phyloP scores from a whole-genome alignment of 2,329 filamentous ascomycete genomes.

The Alternaria tenuissima region DNA sequence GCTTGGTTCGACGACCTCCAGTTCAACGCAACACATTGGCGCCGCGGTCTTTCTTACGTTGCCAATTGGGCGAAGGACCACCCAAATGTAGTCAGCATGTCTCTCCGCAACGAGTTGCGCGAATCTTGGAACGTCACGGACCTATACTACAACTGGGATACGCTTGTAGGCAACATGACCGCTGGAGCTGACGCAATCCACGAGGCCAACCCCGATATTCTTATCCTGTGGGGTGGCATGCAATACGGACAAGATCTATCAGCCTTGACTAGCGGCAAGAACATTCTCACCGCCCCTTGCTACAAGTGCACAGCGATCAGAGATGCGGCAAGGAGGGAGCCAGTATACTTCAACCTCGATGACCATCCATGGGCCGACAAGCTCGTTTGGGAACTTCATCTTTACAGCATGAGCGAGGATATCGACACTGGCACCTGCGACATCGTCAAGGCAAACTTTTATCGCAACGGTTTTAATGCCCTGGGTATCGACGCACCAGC shows the following conservation, averaged over 20 bases:
- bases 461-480: conserved; percentile 61
- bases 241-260: conserved; percentile 64
- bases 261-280: conserved; percentile 48
- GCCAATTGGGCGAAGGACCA: conserved; percentile 60
- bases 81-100: conserved; percentile 64
- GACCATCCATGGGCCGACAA: conserved; percentile 61
- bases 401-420: conserved; percentile 57
- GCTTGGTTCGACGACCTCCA: conserved; percentile 65
- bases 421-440: conserved; percentile 57
- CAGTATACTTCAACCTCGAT: conserved; percentile 57
- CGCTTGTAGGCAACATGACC: conserved; percentile 53
- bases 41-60: conserved; percentile 61
- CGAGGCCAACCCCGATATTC: conserved; percentile 59
- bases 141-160: conserved; percentile 44
- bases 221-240: conserved; percentile 64
- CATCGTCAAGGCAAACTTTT: conserved; percentile 59
- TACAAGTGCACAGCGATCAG: conserved; percentile 53
- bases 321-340: conserved; percentile 55
- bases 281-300: conserved; percentile 49
- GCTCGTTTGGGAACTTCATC: conserved; percentile 68
- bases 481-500: conserved; percentile 46
- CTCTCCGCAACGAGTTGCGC: conserved; percentile 66
- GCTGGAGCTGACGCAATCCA: conserved; percentile 61
- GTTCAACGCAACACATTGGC: conserved; percentile 65
- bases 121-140: conserved; percentile 40